Evolutionary conservation across 768 basidiomycete species (phyloP).

Genomic region (Termitomyces sp.): DNA sequence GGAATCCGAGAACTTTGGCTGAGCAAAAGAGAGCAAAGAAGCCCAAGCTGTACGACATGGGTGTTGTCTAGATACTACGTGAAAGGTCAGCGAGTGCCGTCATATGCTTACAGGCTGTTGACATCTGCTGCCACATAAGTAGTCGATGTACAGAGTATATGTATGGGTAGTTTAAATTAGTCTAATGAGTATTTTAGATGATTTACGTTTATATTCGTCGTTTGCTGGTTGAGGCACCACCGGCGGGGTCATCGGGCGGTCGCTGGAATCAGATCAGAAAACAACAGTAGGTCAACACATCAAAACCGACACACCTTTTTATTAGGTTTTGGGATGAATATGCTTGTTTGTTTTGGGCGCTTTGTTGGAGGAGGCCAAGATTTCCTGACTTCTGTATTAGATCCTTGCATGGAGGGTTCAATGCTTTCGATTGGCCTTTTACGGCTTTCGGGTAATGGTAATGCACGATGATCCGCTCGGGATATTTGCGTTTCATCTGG

Average conservation of each 20-base stretch:
- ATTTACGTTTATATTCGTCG: slow-evolving; percentile 5
- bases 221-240: slow-evolving; percentile 8
- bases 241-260: slow-evolving; percentile 10
- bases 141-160: neutral
- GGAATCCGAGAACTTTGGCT: too few species aligned
- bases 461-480: neutral
- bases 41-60: too few species aligned
- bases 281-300: neutral
- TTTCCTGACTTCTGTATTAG: slow-evolving; percentile 2
- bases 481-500: neutral
- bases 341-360: slow-evolving; percentile 33
- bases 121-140: neutral
- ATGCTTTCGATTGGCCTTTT: slow-evolving; percentile 6
- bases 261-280: slow-evolving; percentile 4
- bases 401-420: neutral
- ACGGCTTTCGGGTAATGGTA: neutral
- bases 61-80: too few species aligned
- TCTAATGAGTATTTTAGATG: neutral
- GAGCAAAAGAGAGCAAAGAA: too few species aligned
- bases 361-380: slow-evolving; percentile 22
- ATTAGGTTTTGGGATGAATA: slow-evolving; percentile 62
- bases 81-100: neutral
- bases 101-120: neutral
- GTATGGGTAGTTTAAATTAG: neutral
- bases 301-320: slow-evolving; percentile 13